A percentile compares a stretch with the other conserved stretches of the same genome.
Conservation (phyloP, 352 stramenopile species). For the Globisporangium alternatum region DNA sequence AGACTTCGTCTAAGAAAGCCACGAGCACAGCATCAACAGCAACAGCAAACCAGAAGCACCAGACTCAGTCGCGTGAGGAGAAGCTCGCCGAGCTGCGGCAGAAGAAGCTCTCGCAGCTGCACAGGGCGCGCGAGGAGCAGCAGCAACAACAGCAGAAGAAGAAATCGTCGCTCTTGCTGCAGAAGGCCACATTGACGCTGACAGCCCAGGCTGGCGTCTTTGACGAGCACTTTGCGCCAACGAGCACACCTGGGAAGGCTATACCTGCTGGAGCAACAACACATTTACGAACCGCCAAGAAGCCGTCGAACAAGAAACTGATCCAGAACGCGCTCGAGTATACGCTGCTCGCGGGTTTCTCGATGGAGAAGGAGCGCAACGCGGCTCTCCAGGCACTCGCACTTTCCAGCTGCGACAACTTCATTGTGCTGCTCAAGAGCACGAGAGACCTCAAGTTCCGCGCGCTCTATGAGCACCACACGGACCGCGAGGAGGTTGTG, state of each 20-base stretch:
- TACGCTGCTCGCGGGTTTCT: conserved; percentile 62
- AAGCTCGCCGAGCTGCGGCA: conserved; percentile 46
- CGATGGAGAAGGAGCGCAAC: conserved; percentile 51
- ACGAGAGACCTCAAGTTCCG: conserved; percentile 73
- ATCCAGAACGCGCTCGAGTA: conserved; percentile 83
- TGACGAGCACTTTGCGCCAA: background rate
- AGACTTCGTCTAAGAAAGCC: background rate
- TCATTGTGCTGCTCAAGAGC: conserved; percentile 73
- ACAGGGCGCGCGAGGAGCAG: conserved; percentile 37
- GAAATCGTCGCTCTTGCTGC: conserved; percentile 6
- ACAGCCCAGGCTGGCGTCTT: background rate
- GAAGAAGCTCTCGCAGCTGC: conserved; percentile 64
- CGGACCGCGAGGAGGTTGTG: conserved; percentile 36
- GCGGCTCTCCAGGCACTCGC: conserved; percentile 41
- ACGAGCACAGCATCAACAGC: background rate
- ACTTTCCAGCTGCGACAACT: conserved; percentile 58
- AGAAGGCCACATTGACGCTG: conserved; percentile 5
- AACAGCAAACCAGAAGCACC: background rate
- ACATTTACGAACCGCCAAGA: conserved; percentile 22
- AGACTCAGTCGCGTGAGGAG: conserved; percentile 4
- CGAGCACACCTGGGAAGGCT: background rate
- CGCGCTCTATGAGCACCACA: conserved; percentile 65
- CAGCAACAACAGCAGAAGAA: conserved; percentile 30
- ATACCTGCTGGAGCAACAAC: conserved; percentile 8
- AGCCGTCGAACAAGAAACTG: conserved; percentile 61